phyloP scores from a whole-genome alignment of 129 eudicot species.

The Solidago caesia region DNA sequence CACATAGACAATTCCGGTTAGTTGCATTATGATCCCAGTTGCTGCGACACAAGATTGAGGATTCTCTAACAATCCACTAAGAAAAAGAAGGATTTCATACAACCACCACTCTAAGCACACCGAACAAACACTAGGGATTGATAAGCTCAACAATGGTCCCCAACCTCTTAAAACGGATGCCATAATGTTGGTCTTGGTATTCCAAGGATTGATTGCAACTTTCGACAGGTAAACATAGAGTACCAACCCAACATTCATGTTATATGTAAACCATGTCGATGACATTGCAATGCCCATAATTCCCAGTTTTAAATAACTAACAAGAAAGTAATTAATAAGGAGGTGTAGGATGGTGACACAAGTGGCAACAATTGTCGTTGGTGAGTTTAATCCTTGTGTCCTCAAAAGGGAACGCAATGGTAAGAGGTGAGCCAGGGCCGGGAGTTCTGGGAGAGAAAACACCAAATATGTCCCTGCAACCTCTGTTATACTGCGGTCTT shows the following conservation, averaged over 20 bases:
- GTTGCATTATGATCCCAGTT: slow-evolving; percentile 66
- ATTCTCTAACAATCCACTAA: slow-evolving; percentile 54
- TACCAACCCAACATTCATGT: slow-evolving; percentile 52
- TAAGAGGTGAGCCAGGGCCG: slow-evolving; percentile 48
- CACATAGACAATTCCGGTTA: slow-evolving; percentile 56
- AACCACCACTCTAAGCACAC: slow-evolving; percentile 91
- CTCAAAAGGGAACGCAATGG: slow-evolving; percentile 61
- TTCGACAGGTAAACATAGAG: slow-evolving; percentile 46
- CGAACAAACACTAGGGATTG: slow-evolving; percentile 52
- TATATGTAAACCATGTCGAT: slow-evolving; percentile 44
- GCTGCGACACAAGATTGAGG: slow-evolving; percentile 70
- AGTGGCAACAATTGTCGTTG: slow-evolving; percentile 50
- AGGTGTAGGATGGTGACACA: slow-evolving; percentile 52
- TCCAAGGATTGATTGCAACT: slow-evolving; percentile 55
- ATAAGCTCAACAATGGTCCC: slow-evolving; percentile 53
- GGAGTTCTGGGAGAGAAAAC: slow-evolving; percentile 57
- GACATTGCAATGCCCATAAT: slow-evolving; percentile 74
- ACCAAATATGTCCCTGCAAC: slow-evolving; percentile 49
- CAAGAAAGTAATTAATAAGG: slow-evolving; percentile 60
- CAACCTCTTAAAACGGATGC: slow-evolving; percentile 56
- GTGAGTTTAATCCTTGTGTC: slow-evolving; percentile 51
- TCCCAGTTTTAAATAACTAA: slow-evolving; percentile 43
- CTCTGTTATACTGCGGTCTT: slow-evolving; percentile 44
- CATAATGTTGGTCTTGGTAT: slow-evolving; percentile 16
- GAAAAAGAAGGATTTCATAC: slow-evolving; percentile 65